Base-by-base conservation (phyloP, 495 filamentous ascomycete genomes). In the Elasticomyces elasticus region DNA sequence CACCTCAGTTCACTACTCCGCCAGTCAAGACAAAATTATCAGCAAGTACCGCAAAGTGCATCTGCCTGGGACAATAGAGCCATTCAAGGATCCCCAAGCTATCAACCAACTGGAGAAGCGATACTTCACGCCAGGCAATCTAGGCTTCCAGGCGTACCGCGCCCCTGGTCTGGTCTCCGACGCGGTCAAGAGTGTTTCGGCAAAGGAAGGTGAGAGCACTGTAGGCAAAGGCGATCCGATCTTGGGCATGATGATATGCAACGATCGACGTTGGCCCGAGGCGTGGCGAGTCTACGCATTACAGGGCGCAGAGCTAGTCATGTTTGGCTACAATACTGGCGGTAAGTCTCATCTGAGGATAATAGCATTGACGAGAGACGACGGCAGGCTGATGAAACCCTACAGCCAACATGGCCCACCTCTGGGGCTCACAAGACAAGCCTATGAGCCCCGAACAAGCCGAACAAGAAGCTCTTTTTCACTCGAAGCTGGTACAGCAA, bases 161-260 rank as follows among this genome's bases (percentile, higher is more conserved):
- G 71, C 65, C 1, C 71, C 73, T 12, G 69, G 65, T n/a, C 60
- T 77, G 23, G 56, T 74, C 9, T 10, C 17, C 11, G 62, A 52
- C 49, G 33, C 54, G 20, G 51, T 37, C 17, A 59, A 62, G 42
- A 48, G 52, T 28, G 12, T 58, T 11, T 38, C 59, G 11, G 37
- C 24, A 20, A 51, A 43, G 13, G 12, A 22, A n/a, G 46, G 23
- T 22, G 54, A 61, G 19, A 52, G 33, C 10, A 49, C 61, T 11
- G 52, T 46, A n/a, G 71, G 66, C 15, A 64, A 66, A 48, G 69
- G 70, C 9, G 73, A 76, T 59, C 73, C 74, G 1, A 72, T 77
- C 27, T 38, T 75, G 24, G 74, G 74, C 1, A 75, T 77, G 72
- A 63, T 77, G 63, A 73, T 77, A 55, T 76, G 74, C 63, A 77